A percentile compares a stretch with the other conserved stretches of the same genome.
These are phyloP conservation scores for Imleria badia DNA, from an alignment of 768 basidiomycete genomes.

Conservation along the genomic window DNA sequence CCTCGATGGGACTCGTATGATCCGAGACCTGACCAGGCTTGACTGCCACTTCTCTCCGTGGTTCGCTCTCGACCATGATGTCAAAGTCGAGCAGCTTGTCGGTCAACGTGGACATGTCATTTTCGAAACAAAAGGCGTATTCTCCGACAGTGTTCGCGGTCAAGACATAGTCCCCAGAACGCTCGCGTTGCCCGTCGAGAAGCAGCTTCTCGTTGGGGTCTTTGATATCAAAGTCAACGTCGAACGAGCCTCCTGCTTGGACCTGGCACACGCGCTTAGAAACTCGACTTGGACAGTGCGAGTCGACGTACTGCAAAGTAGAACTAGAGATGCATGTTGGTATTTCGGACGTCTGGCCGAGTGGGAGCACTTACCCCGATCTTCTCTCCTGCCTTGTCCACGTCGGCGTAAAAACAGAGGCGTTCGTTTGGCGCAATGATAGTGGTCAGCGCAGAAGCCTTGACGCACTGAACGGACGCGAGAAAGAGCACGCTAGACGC, in stretches of 20 bases:
- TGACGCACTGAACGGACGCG: slow-evolving; percentile 33
- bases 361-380: slow-evolving; percentile 62
- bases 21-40: slow-evolving; percentile 87
- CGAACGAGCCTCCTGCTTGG: slow-evolving; percentile 96
- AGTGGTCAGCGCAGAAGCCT: slow-evolving; percentile 76
- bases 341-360: background rate
- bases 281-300: background rate
- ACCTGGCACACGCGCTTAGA: slow-evolving; percentile 48
- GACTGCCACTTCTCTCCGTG: slow-evolving; percentile 83
- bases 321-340: slow-evolving; percentile 53
- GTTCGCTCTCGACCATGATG: slow-evolving; percentile 99
- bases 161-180: slow-evolving; percentile 95
- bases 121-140: slow-evolving; percentile 97
- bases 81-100: slow-evolving; percentile 95
- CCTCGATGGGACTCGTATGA: slow-evolving; percentile 91
- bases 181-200: slow-evolving; percentile 84
- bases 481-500: slow-evolving; percentile 27
- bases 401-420: slow-evolving; percentile 93
- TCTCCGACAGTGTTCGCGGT: slow-evolving; percentile 91
- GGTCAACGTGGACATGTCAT: slow-evolving; percentile 92
- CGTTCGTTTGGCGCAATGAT: slow-evolving; percentile 75
- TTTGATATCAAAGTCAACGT: slow-evolving; percentile 91
- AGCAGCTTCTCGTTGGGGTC: slow-evolving; percentile 88
- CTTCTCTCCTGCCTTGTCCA: slow-evolving; percentile 94
- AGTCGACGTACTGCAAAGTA: slow-evolving; percentile 84